Percentiles rank a stretch among this genome's conserved stretches.
phyloP scores from a whole-genome alignment of 75 land plant species.

The Chamaecyparis obtusa region DNA sequence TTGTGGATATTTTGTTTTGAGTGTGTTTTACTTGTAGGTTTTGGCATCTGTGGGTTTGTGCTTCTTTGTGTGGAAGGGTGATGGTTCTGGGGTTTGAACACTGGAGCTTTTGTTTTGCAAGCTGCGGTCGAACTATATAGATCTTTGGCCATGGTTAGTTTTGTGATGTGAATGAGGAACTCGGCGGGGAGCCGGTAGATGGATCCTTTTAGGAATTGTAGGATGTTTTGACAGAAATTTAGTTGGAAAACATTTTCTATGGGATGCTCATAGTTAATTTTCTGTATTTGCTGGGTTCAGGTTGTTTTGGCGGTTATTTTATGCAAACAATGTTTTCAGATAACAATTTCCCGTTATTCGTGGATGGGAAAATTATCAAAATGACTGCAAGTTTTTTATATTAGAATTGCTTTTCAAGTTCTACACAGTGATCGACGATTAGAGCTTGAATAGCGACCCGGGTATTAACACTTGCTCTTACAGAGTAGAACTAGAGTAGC shows the following conservation, averaged over 20 bases:
- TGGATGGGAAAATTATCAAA: no score
- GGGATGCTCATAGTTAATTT: background rate
- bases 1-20: background rate
- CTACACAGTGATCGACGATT: background rate
- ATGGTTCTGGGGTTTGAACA: background rate
- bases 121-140: background rate
- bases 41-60: background rate
- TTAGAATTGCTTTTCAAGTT: background rate
- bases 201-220: background rate
- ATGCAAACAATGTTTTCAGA: no score
- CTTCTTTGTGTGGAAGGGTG: background rate
- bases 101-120: background rate
- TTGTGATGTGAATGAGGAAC: background rate
- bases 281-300: background rate
- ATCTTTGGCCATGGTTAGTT: background rate
- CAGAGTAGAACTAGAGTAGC: no score
- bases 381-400: no score
- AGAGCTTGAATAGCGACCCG: background rate
- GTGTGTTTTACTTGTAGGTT: background rate
- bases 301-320: background rate
- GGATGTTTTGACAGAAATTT: background rate
- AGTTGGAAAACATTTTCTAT: background rate
- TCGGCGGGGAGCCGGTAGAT: background rate
- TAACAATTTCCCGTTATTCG: no score
- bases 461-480: background rate